A percentile compares a stretch with the other conserved stretches of the same genome.
These are phyloP conservation scores for Carex myosuroides DNA, from an alignment of 176 grass and related monocot species.

Conservation along the genomic window DNA sequence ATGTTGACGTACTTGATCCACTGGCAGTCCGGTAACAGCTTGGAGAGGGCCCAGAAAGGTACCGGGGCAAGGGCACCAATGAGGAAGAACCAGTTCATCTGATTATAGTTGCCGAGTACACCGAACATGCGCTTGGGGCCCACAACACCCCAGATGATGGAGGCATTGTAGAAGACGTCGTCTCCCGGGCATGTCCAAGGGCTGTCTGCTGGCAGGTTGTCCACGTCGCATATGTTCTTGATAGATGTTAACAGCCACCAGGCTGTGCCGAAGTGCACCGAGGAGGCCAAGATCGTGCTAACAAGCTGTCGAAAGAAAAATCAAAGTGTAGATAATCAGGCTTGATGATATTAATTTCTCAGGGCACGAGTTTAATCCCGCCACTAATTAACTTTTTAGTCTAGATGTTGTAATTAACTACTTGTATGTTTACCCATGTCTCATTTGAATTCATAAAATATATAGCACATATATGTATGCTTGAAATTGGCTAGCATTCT, in stretches of 20 bases:
- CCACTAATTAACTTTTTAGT: neutral
- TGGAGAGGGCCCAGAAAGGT: conserved; percentile 40
- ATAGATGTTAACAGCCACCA: conserved; percentile 71
- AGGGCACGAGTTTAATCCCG: neutral
- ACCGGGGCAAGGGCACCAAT: conserved; percentile 41
- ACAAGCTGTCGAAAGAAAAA: conserved; percentile 26
- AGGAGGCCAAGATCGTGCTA: conserved; percentile 48
- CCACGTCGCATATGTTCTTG: conserved; percentile 41
- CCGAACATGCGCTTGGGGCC: conserved; percentile 77
- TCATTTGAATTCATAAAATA: too few species aligned
- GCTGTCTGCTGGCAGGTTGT: conserved; percentile 40
- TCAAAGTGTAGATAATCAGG: neutral
- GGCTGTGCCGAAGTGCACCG: conserved; percentile 61
- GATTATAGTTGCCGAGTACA: conserved; percentile 26
- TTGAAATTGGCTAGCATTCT: neutral
- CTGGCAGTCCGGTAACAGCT: conserved; percentile 26
- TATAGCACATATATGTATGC: too few species aligned
- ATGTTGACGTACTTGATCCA: conserved; percentile 60
- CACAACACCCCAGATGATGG: conserved; percentile 90
- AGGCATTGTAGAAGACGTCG: conserved; percentile 83
- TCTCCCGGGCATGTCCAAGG: conserved; percentile 84
- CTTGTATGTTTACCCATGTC: too few species aligned
- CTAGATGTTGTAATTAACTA: neutral
- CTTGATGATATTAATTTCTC: neutral
- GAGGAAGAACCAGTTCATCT: conserved; percentile 81